A percentile compares a stretch with the other conserved stretches of the same genome.
Conservation (phyloP, 1,284 basidiomycete species). For the Grifola frondosa region DNA sequence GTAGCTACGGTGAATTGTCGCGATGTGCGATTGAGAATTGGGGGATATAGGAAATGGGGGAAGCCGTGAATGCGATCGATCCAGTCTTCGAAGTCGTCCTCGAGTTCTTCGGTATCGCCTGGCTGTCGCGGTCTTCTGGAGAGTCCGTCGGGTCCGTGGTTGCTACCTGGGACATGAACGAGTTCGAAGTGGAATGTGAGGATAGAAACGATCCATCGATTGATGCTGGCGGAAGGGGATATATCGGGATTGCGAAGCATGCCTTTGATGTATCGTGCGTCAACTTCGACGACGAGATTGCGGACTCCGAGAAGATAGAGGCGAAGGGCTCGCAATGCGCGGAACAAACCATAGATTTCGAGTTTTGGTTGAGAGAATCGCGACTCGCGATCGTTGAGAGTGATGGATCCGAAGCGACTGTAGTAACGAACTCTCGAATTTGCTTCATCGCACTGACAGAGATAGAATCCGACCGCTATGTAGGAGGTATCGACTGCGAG, state of each 20-base stretch:
- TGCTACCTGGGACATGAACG: slow-evolving; percentile 31
- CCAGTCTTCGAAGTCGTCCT: slow-evolving; percentile 36
- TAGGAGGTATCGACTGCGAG: slow-evolving; percentile 37
- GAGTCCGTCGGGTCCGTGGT: slow-evolving; percentile 37
- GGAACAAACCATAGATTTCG: slow-evolving; percentile 40
- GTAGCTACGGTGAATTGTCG: background rate
- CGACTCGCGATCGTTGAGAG: slow-evolving; percentile 34
- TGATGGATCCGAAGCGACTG: slow-evolving; percentile 33
- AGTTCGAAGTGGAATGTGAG: slow-evolving; percentile 36
- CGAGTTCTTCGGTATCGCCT: slow-evolving; percentile 21
- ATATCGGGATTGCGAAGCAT: slow-evolving; percentile 45
- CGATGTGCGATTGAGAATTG: background rate
- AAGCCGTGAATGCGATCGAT: slow-evolving; percentile 29
- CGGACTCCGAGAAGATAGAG: slow-evolving; percentile 34
- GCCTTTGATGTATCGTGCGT: slow-evolving; percentile 40
- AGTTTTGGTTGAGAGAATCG: slow-evolving; percentile 42
- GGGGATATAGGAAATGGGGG: slow-evolving; percentile 13
- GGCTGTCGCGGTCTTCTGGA: slow-evolving; percentile 27
- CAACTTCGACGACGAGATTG: slow-evolving; percentile 38
- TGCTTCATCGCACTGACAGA: slow-evolving; percentile 30
- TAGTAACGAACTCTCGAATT: slow-evolving; percentile 11
- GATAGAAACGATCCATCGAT: slow-evolving; percentile 41
- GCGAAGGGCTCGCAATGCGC: slow-evolving; percentile 25
- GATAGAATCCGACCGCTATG: slow-evolving; percentile 34
- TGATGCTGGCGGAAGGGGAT: slow-evolving; percentile 35